phyloP scores from a whole-genome alignment of 345 rosid genomes.

The Murraya paniculata region DNA sequence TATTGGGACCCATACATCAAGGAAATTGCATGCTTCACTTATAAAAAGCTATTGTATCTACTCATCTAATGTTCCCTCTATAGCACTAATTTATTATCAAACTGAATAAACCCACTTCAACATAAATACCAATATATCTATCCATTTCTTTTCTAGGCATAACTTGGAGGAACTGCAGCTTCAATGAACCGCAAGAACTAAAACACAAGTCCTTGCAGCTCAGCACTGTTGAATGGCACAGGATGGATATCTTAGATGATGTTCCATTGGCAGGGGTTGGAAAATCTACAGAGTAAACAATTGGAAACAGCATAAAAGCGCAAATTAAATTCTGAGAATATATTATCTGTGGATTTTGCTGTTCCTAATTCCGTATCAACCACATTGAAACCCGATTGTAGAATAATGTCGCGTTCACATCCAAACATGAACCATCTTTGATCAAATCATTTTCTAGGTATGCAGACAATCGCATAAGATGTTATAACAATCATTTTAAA shows the following conservation, averaged over 20 bases:
- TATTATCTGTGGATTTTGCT: background rate
- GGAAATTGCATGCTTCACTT: background rate
- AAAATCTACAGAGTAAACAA: background rate
- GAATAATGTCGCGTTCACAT: too few relatives aligned
- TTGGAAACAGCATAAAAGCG: background rate
- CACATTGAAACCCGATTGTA: too few relatives aligned
- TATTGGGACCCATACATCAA: background rate
- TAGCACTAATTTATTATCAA: too few relatives aligned
- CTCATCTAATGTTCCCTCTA: background rate
- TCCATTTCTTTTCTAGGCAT: background rate
- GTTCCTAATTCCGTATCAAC: too few relatives aligned
- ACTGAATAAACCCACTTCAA: background rate
- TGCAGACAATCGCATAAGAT: background rate
- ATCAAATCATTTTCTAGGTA: background rate
- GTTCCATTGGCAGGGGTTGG: too few relatives aligned
- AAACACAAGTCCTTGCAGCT: background rate
- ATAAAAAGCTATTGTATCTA: background rate
- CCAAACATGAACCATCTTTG: too few relatives aligned
- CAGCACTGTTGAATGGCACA: background rate
- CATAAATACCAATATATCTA: background rate
- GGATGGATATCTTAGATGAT: background rate
- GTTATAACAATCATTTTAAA: background rate
- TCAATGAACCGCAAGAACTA: background rate
- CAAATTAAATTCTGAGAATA: background rate
- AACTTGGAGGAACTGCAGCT: background rate